Conservation (phyloP, 805 yeast species). For the Debaryomyces hansenii region DNA sequence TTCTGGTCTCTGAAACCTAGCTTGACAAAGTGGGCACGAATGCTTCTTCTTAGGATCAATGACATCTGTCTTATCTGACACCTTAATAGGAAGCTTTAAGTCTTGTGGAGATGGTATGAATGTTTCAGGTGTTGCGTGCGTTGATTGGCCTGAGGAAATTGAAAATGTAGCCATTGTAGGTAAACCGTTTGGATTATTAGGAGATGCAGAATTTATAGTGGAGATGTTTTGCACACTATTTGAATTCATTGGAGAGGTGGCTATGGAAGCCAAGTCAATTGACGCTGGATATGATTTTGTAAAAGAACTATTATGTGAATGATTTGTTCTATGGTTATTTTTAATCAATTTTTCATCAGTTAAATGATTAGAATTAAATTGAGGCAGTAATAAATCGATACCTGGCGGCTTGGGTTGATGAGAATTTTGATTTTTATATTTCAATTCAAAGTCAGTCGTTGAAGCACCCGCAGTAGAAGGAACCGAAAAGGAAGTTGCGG, state of each 20-base stretch:
- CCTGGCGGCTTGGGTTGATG: conserved; percentile 4
- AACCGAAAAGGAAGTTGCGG: conserved; percentile 10
- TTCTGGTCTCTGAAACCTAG: conserved; percentile 67
- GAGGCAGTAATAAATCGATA: conserved; percentile 28
- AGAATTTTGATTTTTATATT: neutral
- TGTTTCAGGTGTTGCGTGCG: conserved; percentile 6
- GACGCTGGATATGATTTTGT: conserved; percentile 50
- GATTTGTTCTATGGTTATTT: conserved; percentile 4
- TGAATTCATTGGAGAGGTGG: conserved; percentile 25
- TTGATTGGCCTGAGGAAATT: conserved; percentile 12
- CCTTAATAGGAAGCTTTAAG: conserved; percentile 18
- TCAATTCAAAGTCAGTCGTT: neutral
- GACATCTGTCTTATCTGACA: conserved; percentile 32
- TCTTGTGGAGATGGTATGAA: conserved; percentile 14
- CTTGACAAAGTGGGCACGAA: conserved; percentile 63
- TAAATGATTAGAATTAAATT: conserved; percentile 13
- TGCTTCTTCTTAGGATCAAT: conserved; percentile 55
- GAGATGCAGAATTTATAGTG: conserved; percentile 1
- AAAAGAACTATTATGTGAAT: conserved; percentile 8
- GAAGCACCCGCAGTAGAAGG: conserved; percentile 9
- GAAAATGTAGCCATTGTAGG: conserved; percentile 36
- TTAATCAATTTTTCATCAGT: conserved; percentile 9
- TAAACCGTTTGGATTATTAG: conserved; percentile 8
- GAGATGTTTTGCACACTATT: neutral
- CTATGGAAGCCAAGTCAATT: conserved; percentile 54